Evolutionary conservation across 345 rosid genomes (phyloP).

Genomic region (Hirschfeldia incana): DNA sequence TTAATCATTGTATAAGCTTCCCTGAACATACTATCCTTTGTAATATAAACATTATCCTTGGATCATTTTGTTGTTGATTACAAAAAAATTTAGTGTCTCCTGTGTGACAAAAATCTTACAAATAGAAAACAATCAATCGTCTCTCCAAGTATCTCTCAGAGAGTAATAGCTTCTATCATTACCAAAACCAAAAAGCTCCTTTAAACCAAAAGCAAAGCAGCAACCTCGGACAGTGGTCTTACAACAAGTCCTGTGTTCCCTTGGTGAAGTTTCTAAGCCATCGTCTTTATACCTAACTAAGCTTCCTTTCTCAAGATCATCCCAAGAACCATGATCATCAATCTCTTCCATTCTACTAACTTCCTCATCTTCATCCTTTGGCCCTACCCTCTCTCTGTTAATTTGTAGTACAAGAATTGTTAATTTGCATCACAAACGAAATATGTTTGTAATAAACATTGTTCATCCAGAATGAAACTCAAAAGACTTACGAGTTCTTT

Average conservation of each 20-base stretch:
- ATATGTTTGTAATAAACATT: background rate
- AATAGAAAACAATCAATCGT: conserved; percentile 10
- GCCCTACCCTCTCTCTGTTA: conserved; percentile 26
- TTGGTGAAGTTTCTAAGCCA: conserved; percentile 15
- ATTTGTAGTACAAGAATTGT: background rate
- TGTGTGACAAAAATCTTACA: conserved; percentile 16
- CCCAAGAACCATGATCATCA: conserved; percentile 30
- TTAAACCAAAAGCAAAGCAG: conserved; percentile 27
- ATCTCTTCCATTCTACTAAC: conserved; percentile 9
- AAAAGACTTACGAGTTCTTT: conserved; percentile 44
- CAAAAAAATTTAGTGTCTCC: conserved; percentile 2
- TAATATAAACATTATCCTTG: background rate
- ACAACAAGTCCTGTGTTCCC: conserved; percentile 21
- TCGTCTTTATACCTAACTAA: conserved; percentile 18
- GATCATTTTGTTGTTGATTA: background rate
- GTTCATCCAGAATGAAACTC: background rate
- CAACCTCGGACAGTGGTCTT: conserved; percentile 19
- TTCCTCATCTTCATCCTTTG: conserved; percentile 31
- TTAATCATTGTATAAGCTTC: background rate
- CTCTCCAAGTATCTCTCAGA: conserved; percentile 39
- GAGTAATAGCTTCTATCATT: conserved; percentile 30
- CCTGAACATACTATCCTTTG: background rate
- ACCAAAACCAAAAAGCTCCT: conserved; percentile 23
- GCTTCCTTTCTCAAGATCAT: conserved; percentile 39
- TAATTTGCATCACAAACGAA: background rate